These are phyloP conservation scores for Metarhizium guizhouense DNA, from an alignment of 2,329 filamentous ascomycete genomes.

Conservation along the genomic window DNA sequence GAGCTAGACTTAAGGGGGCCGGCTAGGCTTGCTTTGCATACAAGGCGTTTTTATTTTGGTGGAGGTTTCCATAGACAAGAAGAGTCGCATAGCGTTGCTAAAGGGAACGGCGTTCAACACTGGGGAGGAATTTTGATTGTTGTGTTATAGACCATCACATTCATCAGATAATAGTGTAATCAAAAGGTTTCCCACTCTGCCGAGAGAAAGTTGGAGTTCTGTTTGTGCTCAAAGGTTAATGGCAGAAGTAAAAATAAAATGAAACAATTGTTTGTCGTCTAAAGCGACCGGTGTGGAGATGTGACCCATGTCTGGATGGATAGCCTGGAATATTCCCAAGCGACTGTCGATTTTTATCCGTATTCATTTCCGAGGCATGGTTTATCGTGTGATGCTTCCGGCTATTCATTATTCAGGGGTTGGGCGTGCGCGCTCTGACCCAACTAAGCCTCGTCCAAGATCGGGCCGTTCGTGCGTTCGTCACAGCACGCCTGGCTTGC, in stretches of 20 bases:
- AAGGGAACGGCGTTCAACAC: background rate
- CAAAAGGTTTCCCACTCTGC: too few species aligned
- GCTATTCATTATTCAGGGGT: background rate
- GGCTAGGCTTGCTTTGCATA: conserved; percentile 3
- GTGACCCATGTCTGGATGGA: background rate
- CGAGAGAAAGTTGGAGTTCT: too few species aligned
- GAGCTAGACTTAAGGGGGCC: background rate
- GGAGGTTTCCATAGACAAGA: background rate
- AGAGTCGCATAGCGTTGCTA: background rate
- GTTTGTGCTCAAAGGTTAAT: too few species aligned
- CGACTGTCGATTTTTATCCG: background rate
- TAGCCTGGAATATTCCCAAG: background rate
- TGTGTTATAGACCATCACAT: too few species aligned
- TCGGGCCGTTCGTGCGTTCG: background rate
- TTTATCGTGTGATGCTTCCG: background rate
- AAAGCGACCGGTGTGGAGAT: background rate
- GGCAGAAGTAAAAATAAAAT: background rate
- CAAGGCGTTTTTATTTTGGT: background rate
- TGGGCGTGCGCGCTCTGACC: background rate
- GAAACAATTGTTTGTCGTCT: background rate
- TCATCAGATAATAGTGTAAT: too few species aligned
- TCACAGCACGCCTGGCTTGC: background rate
- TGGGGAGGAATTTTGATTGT: background rate
- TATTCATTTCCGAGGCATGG: background rate
- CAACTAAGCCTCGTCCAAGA: background rate